These are phyloP conservation scores for Nakazawaea ernobii DNA, from an alignment of 805 yeast genomes.

Conservation along the genomic window DNA sequence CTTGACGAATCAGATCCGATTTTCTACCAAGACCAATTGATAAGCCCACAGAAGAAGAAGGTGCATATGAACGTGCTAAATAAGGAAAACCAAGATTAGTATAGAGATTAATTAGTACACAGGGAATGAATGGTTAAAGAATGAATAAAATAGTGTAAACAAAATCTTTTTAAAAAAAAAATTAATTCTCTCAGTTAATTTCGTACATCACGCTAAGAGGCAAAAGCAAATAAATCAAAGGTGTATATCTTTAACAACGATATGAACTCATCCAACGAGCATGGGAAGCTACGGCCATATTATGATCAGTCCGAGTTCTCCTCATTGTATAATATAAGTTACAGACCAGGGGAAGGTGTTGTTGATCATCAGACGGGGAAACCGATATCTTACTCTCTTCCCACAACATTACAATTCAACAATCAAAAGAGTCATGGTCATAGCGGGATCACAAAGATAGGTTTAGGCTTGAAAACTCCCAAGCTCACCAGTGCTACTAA, in stretches of 20 bases:
- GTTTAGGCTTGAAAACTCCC: constrained; percentile 5
- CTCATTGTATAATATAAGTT: constrained; percentile 26
- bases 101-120: not conserved
- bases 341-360: constrained; percentile 27
- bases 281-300: constrained; percentile 24
- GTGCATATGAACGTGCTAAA: not conserved
- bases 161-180: not conserved
- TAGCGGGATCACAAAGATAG: constrained; percentile 1
- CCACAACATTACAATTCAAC: constrained; percentile 17
- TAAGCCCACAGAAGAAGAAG: constrained; percentile 2
- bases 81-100: not conserved
- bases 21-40: not conserved
- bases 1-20: not conserved
- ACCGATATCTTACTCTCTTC: constrained; percentile 26
- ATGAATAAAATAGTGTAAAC: not conserved
- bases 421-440: constrained; percentile 5
- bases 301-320: constrained; percentile 25
- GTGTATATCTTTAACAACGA: too few species aligned
- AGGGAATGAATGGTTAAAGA: not conserved
- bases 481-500: constrained; percentile 11
- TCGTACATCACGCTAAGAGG: too few species aligned
- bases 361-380: constrained; percentile 27
- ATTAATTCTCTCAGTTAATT: not conserved
- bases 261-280: constrained; percentile 1
- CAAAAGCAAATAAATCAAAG: too few species aligned